These are phyloP conservation scores for Apiospora marii DNA, from an alignment of 2,329 filamentous ascomycete genomes.

Conservation along the genomic window DNA sequence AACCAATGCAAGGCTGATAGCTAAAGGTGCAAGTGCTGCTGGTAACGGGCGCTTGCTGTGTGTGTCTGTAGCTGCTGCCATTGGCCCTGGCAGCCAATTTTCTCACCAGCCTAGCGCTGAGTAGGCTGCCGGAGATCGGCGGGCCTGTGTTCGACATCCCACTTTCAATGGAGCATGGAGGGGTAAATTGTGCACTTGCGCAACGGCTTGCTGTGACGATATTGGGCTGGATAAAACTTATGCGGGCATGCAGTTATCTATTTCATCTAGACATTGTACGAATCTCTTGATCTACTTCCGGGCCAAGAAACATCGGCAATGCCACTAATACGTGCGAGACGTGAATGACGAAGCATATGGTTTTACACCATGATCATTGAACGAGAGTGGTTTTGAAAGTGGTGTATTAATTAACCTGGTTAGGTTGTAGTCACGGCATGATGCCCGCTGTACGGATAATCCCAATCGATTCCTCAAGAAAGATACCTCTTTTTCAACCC, in stretches of 20 bases:
- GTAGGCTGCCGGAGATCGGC: slow-evolving; percentile 5
- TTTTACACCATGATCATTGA: not conserved
- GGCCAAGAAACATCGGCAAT: not conserved
- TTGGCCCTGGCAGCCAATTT: not conserved
- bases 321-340: not conserved
- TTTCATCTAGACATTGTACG: not conserved
- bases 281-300: no score
- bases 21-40: not conserved
- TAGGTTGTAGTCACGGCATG: no score
- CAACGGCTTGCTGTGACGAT: not conserved
- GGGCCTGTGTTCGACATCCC: not conserved
- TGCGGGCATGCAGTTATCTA: not conserved
- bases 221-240: not conserved
- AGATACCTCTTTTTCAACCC: no score
- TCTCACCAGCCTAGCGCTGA: not conserved
- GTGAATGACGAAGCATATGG: not conserved
- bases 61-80: not conserved
- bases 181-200: not conserved
- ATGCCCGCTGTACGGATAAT: no score
- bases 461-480: no score
- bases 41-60: not conserved
- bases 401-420: not conserved
- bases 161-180: not conserved
- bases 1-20: slow-evolving; percentile 29
- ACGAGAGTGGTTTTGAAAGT: not conserved